Conservation (phyloP, 2,329 filamentous ascomycete genomes). For the Bimuria novae-zelandiae region DNA sequence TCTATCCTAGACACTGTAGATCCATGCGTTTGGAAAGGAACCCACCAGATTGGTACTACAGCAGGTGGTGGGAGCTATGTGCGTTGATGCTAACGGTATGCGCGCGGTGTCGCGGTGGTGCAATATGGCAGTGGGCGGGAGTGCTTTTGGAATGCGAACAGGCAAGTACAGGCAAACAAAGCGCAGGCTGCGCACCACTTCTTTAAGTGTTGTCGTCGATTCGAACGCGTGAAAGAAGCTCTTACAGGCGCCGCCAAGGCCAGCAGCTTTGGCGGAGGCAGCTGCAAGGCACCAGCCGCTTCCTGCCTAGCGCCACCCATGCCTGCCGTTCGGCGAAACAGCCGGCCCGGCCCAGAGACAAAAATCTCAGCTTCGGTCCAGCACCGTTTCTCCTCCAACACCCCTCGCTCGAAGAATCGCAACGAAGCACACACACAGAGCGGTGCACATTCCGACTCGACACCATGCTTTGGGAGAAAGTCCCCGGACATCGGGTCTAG, state of each 20-base stretch:
- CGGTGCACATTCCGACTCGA: conserved; percentile 40
- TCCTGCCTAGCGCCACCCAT: conserved; percentile 35
- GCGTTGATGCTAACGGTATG: not conserved
- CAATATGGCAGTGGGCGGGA: not conserved
- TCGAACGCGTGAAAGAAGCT: conserved; percentile 10
- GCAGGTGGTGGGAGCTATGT: not conserved
- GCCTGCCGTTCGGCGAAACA: conserved; percentile 28
- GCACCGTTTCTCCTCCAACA: conserved; percentile 53
- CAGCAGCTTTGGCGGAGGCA: conserved; percentile 23
- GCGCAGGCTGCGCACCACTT: conserved; percentile 2
- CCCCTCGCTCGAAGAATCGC: conserved; percentile 99
- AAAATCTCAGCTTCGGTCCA: conserved; percentile 19
- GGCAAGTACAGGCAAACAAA: not conserved
- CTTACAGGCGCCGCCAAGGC: conserved; percentile 4
- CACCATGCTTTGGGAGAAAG: conserved; percentile 97
- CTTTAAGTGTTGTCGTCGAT: conserved; percentile 7
- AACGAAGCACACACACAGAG: conserved; percentile 94
- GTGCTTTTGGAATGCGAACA: not conserved
- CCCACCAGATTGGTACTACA: not conserved
- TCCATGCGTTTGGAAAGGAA: not conserved
- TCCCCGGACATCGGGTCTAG: conserved; percentile 85
- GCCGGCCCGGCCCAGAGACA: conserved; percentile 23
- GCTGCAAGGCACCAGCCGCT: conserved; percentile 29
- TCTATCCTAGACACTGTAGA: too few species aligned
- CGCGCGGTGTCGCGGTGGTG: not conserved